Conservation (phyloP, 768 basidiomycete genomes). For the Russula lepida region DNA sequence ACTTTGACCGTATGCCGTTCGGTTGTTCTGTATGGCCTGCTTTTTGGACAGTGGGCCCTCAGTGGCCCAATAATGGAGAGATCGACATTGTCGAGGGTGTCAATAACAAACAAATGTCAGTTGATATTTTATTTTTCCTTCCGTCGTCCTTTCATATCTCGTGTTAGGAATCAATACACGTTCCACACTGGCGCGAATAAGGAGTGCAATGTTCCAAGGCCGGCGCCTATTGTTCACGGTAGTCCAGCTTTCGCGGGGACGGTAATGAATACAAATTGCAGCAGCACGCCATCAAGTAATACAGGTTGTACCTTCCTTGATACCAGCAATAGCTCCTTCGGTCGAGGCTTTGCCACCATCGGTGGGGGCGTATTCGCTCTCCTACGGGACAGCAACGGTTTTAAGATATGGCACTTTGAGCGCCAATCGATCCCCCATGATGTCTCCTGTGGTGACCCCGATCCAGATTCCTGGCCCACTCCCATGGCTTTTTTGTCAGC, state of each 20-base stretch:
- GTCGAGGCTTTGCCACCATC: neutral
- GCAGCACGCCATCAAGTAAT: neutral
- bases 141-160: neutral
- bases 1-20: conserved; percentile 11
- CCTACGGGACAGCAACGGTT: neutral
- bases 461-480: conserved; percentile 1
- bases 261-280: neutral
- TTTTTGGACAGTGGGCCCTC: neutral
- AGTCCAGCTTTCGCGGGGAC: neutral
- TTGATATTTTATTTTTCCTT: neutral
- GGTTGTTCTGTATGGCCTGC: neutral
- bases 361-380: neutral
- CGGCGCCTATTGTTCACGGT: neutral
- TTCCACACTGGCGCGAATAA: neutral
- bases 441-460: neutral
- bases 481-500: conserved; percentile 5
- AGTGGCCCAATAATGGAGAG: conserved; percentile 9
- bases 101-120: neutral
- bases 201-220: neutral
- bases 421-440: conserved; percentile 11
- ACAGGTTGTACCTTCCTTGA: conserved; percentile 5
- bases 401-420: conserved; percentile 13
- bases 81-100: conserved; percentile 30
- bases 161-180: conserved; percentile 11
- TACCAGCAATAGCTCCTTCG: neutral